phyloP scores from a whole-genome alignment of 768 basidiomycete species.

The Hortiboletus campestris region DNA sequence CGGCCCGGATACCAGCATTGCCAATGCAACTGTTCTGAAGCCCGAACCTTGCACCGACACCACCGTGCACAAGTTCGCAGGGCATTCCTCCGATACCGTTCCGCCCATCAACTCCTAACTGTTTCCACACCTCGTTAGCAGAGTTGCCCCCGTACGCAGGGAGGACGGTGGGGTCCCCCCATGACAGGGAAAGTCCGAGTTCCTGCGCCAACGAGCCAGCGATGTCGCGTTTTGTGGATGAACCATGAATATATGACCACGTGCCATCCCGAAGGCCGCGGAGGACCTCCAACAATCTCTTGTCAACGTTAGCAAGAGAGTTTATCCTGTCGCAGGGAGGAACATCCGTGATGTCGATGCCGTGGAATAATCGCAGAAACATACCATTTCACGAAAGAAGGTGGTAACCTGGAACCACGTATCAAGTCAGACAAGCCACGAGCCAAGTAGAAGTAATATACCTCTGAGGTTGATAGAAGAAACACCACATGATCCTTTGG shows the following conservation, averaged over 20 bases:
- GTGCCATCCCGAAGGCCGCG: conserved; percentile 50
- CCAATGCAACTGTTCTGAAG: conserved; percentile 56
- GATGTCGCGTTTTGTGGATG: conserved; percentile 38
- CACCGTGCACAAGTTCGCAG: conserved; percentile 71
- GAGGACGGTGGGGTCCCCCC: conserved; percentile 60
- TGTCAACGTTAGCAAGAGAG: conserved; percentile 66
- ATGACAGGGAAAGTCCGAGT: conserved; percentile 56
- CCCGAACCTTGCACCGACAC: conserved; percentile 45
- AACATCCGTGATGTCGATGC: background rate
- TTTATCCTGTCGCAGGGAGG: conserved; percentile 47
- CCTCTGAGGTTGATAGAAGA: conserved; percentile 75
- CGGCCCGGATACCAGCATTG: conserved; percentile 54
- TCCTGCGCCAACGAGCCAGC: conserved; percentile 48
- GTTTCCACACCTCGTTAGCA: conserved; percentile 55
- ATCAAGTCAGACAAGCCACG: background rate
- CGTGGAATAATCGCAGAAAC: background rate
- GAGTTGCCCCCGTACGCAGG: conserved; percentile 60
- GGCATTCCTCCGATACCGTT: conserved; percentile 66
- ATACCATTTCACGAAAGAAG: conserved; percentile 62
- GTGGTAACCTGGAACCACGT: conserved; percentile 34
- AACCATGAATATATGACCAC: conserved; percentile 59
- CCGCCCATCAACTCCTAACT: conserved; percentile 52
- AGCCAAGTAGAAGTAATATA: conserved; percentile 24
- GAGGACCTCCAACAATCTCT: conserved; percentile 52
- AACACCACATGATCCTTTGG: conserved; percentile 85